Evolutionary conservation across 1,284 basidiomycete species (phyloP), one percentile per base, ranked within the genome.

Genomic region (Stereum hirsutum): DNA sequence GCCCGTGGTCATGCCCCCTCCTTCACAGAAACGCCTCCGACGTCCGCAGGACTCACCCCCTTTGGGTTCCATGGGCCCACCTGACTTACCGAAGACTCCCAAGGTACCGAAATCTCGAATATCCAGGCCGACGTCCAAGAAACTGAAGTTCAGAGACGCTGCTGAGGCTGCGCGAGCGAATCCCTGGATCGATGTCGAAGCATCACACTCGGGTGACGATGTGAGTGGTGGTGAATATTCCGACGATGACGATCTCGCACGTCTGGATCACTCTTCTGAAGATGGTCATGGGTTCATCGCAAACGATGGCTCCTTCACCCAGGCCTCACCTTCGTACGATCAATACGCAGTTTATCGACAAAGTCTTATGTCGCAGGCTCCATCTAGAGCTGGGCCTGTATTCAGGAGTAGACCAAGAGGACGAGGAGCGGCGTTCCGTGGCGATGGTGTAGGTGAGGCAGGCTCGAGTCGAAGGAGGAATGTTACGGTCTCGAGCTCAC

Each of bases 191-290:
- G 81, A 83, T 52, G 67, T 73, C 41, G 83, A 79, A 61, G 86
- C 89, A 1, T 65, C 64, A 21, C 86, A 90, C 54, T 89, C 86
- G 14, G 89, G 88, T 19, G 85, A 88, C 49, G 89, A 90, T 54
- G 69, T 70, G 45, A 82, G 78, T 52, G 72, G 67, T 48, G 33
- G n/a, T n/a, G 77, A 86, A 43, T 66, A 63, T 0, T 80, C 77
- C 2, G 66, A 72, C 45, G 67, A 65, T 32, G 73, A 80, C 47
- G 71, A 75, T 23, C 10, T 20, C 20, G 75, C 75, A 82, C 42
- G n/a, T n/a, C n/a, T n/a, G n/a, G n/a, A n/a, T n/a, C n/a, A n/a
- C n/a, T n/a, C n/a, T n/a, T n/a, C n/a, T n/a, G n/a, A n/a, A n/a
- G n/a, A n/a, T n/a, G n/a, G n/a, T n/a, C n/a, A n/a, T n/a, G n/a